Evolutionary conservation across 129 eudicot genomes (phyloP).

Genomic region (Lactuca sativa): DNA sequence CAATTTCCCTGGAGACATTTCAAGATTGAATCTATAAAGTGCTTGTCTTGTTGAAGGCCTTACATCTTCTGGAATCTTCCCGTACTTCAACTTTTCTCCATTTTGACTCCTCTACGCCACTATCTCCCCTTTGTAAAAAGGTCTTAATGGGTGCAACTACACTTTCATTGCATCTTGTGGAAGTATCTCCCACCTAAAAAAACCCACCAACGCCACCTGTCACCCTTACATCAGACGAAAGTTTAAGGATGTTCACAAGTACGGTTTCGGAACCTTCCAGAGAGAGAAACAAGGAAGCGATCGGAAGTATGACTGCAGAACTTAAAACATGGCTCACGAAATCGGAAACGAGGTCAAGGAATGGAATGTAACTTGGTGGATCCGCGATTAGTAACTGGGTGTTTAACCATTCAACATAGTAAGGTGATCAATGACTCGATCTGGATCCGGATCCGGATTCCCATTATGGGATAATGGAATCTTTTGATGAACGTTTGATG

Average conservation of each 20-base stretch:
- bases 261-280: constrained; percentile 68
- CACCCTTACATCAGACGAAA: constrained; percentile 47
- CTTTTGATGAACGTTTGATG: constrained; percentile 62
- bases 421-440: constrained; percentile 66
- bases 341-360: constrained; percentile 61
- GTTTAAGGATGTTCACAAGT: constrained; percentile 62
- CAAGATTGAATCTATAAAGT: constrained; percentile 79
- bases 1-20: constrained; percentile 61
- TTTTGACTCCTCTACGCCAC: constrained; percentile 94
- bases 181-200: constrained; percentile 73
- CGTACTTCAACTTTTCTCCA: constrained; percentile 91
- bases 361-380: constrained; percentile 78
- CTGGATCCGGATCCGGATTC: constrained; percentile 28
- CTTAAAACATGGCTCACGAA: constrained; percentile 79
- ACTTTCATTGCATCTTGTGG: constrained; percentile 93
- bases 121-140: constrained; percentile 89
- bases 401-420: constrained; percentile 55
- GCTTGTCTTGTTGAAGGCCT: constrained; percentile 96
- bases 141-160: constrained; percentile 93
- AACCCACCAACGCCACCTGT: constrained; percentile 33
- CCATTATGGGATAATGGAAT: constrained; percentile 74
- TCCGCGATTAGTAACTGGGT: constrained; percentile 62
- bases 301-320: constrained; percentile 64
- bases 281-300: constrained; percentile 66
- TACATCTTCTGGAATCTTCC: constrained; percentile 87